Percentiles rank a stretch among this genome's conserved stretches.
phyloP scores from a whole-genome alignment of 371 early-diverging fungal species.

The Choanephora cucurbitarum region DNA sequence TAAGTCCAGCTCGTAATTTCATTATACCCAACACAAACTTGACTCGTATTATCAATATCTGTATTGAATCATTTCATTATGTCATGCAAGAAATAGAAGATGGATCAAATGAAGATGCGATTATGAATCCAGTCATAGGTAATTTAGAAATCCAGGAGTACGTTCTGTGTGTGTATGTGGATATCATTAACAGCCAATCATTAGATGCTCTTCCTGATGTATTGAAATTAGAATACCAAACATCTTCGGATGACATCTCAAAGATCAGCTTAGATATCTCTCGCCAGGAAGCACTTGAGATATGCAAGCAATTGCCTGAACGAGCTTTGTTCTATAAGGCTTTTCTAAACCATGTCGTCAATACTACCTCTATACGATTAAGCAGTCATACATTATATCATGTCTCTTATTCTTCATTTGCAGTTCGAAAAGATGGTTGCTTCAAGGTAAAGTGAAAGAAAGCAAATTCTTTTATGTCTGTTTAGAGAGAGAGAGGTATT shows the following conservation, averaged over 20 bases:
- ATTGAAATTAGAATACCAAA: conserved; percentile 1
- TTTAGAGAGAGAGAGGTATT: too few relatives aligned
- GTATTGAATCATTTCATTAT: neutral
- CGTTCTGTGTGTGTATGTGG: too few relatives aligned
- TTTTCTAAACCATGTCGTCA: conserved; percentile 2
- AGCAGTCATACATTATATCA: conserved; percentile 1
- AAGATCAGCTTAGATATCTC: neutral
- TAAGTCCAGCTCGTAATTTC: neutral
- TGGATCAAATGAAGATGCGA: neutral
- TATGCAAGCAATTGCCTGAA: neutral
- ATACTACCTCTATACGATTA: neutral
- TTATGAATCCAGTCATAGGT: neutral
- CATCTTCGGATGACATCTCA: neutral
- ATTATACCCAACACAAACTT: neutral
- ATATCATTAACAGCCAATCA: too few relatives aligned
- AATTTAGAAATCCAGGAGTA: too few relatives aligned
- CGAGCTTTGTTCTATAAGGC: neutral
- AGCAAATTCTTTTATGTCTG: too few relatives aligned
- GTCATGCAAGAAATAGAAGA: neutral
- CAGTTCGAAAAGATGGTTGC: conserved; percentile 2
- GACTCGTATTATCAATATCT: neutral
- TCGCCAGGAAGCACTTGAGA: neutral
- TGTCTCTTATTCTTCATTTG: conserved; percentile 1
- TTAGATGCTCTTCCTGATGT: neutral
- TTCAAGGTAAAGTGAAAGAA: conserved; percentile 1